Percentiles rank a stretch among this genome's conserved stretches.
phyloP scores from a whole-genome alignment of 2,329 filamentous ascomycete genomes.

The Phyllosticta citriasiana region DNA sequence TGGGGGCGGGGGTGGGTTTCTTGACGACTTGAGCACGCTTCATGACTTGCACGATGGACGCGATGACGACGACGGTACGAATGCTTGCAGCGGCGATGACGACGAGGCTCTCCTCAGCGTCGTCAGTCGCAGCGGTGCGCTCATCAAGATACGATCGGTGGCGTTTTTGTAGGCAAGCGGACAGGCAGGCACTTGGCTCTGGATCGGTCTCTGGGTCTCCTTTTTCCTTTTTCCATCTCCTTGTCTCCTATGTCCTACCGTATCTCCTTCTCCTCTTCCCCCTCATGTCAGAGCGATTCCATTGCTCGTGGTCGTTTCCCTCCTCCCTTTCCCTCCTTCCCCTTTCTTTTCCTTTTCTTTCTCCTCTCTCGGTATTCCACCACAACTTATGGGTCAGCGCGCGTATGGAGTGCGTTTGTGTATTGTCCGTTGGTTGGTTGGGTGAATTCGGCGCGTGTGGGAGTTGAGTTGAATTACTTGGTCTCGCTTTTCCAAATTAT shows the following conservation, averaged over 20 bases:
- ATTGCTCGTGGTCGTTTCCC: background rate
- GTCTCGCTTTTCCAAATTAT: too few relatives aligned
- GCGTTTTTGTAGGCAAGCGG: slow-evolving; percentile 6
- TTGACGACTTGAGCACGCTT: background rate
- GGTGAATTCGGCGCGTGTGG: background rate
- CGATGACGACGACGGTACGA: background rate
- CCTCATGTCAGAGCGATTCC: background rate
- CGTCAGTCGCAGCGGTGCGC: background rate
- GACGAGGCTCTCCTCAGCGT: background rate
- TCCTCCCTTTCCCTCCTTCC: background rate
- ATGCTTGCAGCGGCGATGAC: background rate
- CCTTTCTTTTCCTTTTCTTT: background rate
- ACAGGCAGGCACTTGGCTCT: background rate
- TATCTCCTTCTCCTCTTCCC: background rate
- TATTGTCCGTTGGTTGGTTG: background rate
- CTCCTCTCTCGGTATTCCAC: background rate
- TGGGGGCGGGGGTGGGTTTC: slow-evolving; percentile 3
- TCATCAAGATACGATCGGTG: slow-evolving; percentile 3
- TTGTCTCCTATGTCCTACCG: background rate
- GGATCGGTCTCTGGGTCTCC: background rate
- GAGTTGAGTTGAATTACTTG: too few relatives aligned
- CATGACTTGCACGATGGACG: background rate
- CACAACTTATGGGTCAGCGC: background rate
- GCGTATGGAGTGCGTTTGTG: background rate
- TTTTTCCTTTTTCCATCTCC: background rate